A percentile compares a stretch with the other conserved stretches of the same genome.
Evolutionary conservation across 2,329 filamentous ascomycete species (phyloP).

Genomic region (Stachybotrys elegans): DNA sequence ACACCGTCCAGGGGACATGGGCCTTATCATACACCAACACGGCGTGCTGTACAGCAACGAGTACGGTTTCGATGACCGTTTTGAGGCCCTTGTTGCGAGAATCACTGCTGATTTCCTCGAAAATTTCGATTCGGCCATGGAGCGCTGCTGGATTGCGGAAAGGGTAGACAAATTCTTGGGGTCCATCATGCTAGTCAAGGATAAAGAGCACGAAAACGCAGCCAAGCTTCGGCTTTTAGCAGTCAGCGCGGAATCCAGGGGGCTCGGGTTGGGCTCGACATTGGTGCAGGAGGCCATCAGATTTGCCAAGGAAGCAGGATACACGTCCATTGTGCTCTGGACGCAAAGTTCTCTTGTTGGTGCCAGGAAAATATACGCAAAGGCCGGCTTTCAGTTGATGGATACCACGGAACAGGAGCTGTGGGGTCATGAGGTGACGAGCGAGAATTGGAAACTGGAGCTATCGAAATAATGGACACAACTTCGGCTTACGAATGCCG

Average conservation of each 20-base stretch:
- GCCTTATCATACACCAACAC: slow-evolving; percentile 19
- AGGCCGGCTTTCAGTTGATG: slow-evolving; percentile 13
- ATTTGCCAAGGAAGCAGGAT: slow-evolving; percentile 14
- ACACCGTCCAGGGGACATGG: slow-evolving; percentile 10
- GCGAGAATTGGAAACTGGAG: background rate
- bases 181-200: slow-evolving; percentile 16
- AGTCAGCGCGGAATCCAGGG: slow-evolving; percentile 15
- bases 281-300: slow-evolving; percentile 12
- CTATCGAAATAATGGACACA: too few species aligned
- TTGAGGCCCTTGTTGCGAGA: slow-evolving; percentile 16
- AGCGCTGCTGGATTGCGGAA: slow-evolving; percentile 23
- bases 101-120: slow-evolving; percentile 19
- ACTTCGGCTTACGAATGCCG: too few species aligned
- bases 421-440: background rate
- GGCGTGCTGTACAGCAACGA: slow-evolving; percentile 15
- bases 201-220: slow-evolving; percentile 6
- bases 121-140: slow-evolving; percentile 14
- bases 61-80: slow-evolving; percentile 12
- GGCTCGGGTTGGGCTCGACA: slow-evolving; percentile 11
- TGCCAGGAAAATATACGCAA: slow-evolving; percentile 14
- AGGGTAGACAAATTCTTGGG: slow-evolving; percentile 15
- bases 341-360: slow-evolving; percentile 12
- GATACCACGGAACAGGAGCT: background rate
- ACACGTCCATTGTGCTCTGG: slow-evolving; percentile 10
- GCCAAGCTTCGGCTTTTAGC: slow-evolving; percentile 19